phyloP scores from a whole-genome alignment of 352 stramenopile species.

The Phytophthora multivora region DNA sequence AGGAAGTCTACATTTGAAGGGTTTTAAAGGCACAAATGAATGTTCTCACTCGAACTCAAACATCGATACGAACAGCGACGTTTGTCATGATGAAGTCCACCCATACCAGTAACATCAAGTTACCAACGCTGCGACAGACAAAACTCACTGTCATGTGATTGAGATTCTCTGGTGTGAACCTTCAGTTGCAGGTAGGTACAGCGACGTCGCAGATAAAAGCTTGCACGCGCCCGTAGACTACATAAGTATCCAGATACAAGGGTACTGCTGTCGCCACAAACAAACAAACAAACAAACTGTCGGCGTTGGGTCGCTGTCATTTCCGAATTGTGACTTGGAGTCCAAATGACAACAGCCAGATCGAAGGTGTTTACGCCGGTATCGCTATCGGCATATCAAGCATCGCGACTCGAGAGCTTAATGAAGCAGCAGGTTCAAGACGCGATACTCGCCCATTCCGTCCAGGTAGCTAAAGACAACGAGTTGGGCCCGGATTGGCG shows the following conservation, averaged over 20 bases:
- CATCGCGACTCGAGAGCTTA: constrained; percentile 31
- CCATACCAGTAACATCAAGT: background rate
- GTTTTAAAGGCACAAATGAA: no score
- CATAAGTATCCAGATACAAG: no score
- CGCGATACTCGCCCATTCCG: constrained; percentile 32
- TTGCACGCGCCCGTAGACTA: no score
- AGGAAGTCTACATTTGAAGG: no score
- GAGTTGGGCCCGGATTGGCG: constrained; percentile 37
- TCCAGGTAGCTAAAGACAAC: constrained; percentile 20
- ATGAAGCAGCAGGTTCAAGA: constrained; percentile 44
- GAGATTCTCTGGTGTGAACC: background rate
- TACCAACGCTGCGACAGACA: background rate
- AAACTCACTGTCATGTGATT: constrained; percentile 18
- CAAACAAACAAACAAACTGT: no score
- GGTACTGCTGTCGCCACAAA: no score
- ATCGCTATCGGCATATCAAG: constrained; percentile 27
- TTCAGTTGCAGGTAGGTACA: constrained; percentile 4
- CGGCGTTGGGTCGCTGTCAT: constrained; percentile 3
- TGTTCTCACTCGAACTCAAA: no score
- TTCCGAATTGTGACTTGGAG: constrained; percentile 11
- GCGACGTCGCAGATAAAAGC: no score
- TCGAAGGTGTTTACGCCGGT: constrained; percentile 25
- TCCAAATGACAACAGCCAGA: constrained; percentile 12
- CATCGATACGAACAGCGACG: no score
- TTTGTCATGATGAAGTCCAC: no score